These are phyloP conservation scores for Orychophragmus violaceus DNA, from an alignment of 345 rosid genomes.

Conservation along the genomic window DNA sequence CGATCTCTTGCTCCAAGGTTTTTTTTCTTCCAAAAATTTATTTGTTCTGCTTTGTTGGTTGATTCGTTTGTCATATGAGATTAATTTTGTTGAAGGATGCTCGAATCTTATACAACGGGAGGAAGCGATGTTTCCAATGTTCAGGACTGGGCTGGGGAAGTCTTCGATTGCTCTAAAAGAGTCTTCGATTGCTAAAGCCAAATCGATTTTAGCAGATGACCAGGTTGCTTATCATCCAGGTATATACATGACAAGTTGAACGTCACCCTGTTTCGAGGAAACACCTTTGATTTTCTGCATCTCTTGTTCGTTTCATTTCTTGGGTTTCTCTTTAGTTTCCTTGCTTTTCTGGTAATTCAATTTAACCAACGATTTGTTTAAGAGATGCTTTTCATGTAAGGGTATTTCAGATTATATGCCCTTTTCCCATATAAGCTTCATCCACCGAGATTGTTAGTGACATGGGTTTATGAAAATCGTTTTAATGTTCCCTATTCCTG, in stretches of 20 bases:
- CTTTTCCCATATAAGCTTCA: background rate
- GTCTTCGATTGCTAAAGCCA: conserved; percentile 24
- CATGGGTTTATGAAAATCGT: background rate
- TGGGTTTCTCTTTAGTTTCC: background rate
- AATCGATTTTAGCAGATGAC: conserved; percentile 9
- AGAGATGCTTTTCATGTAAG: background rate
- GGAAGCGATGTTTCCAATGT: background rate
- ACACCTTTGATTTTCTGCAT: background rate
- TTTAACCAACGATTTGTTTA: background rate
- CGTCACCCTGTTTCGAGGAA: too few relatives aligned
- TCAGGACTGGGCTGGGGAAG: conserved; percentile 28
- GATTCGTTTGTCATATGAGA: background rate
- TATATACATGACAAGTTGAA: too few relatives aligned
- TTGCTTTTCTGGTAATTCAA: background rate
- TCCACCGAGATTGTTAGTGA: background rate
- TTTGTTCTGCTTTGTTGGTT: background rate
- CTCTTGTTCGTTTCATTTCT: background rate
- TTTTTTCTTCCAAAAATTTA: background rate
- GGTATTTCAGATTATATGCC: background rate
- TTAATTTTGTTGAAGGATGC: conserved; percentile 27
- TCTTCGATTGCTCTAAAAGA: conserved; percentile 16
- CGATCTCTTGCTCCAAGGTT: conserved; percentile 67
- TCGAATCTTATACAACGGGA: conserved; percentile 16
- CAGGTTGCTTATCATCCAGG: background rate
- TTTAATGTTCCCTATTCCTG: background rate